Evolutionary conservation across 2,329 filamentous ascomycete genomes (phyloP), one percentile per base, ranked within the genome.

Genomic region (Fusarium succisae): DNA sequence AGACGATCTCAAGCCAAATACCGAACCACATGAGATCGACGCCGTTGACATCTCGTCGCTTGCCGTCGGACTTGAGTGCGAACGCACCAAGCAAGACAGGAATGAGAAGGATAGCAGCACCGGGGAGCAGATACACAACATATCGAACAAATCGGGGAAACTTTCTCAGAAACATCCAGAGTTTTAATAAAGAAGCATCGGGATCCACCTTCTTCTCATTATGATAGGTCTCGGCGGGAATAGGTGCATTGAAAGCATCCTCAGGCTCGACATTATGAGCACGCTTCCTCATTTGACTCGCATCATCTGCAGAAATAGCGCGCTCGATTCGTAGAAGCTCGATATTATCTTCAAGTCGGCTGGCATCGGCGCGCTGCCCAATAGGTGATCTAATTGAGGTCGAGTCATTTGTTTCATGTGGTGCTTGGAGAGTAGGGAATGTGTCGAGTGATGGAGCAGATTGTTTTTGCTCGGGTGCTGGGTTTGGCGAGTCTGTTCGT

Each of bases 1-100:
- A 98, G 32, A 98, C 88, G 47, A 98, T 94, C 82, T 98, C 94
- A 24, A 98, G 87, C 96, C 96, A 98, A 71, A 98, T 94, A 37
- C 93, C 93, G 79, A 98, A 98, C 96, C 96, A 98, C 68, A 94
- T 85, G 50, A 98, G 85, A 71, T 90, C 80, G 0, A 98, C 94
- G 26, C 87, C 88, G 12, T 88, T 88, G 18, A 89, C 90, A 4
- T 92, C 80, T 18, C 82, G 79, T 24, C 82, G 79, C n/a, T 80
- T 79, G 9, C 80, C 73, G 5, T 82, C 66, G 10, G 24, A 26
- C n/a, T 82, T 76, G 32, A 84, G 80, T n/a, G 79, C 84, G 37
- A 83, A 82, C 20, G 79, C 77, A 30, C 85, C 86, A 44, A 87
- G 79, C 12, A 88, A 78, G 14, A 88, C 81, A 3, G 87, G 87